Conservation (phyloP, 2,329 filamentous ascomycete genomes). For the Trichoderma sp. region DNA sequence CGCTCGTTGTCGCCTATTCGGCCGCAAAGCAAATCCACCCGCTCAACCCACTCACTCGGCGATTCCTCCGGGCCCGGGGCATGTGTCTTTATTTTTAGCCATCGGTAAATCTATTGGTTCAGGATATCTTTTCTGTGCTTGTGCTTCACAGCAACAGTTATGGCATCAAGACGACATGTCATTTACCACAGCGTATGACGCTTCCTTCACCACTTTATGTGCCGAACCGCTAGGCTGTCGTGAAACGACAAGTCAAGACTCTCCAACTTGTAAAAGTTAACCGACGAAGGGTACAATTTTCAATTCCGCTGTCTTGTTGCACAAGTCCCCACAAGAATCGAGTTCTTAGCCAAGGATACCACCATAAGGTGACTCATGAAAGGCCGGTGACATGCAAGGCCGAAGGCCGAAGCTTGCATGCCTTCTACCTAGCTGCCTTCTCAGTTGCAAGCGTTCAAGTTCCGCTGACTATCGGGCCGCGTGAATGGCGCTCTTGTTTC, state of each 20-base stretch:
- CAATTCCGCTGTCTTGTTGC: neutral
- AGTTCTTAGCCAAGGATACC: neutral
- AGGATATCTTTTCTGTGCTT: neutral
- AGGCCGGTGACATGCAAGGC: conserved; percentile 8
- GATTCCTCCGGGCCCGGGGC: neutral
- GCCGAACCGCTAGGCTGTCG: neutral
- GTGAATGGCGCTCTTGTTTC: conserved; percentile 10
- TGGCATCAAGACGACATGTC: neutral
- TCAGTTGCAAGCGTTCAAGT: neutral
- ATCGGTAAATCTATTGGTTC: neutral
- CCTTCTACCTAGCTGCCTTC: neutral
- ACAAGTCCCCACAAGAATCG: conserved; percentile 4
- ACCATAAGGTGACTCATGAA: conserved; percentile 9
- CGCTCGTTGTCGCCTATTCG: neutral
- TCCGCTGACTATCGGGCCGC: conserved; percentile 7
- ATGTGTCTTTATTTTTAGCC: neutral
- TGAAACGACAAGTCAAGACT: neutral
- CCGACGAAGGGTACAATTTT: neutral
- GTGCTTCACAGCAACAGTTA: neutral
- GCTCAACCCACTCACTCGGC: neutral
- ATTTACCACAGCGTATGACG: too few relatives aligned
- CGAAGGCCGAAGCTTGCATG: conserved; percentile 7
- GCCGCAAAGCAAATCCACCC: neutral
- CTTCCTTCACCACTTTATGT: too few relatives aligned
- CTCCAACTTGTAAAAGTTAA: neutral